These are phyloP conservation scores for Echria macrotheca DNA, from an alignment of 495 filamentous ascomycete species.

Conservation along the genomic window DNA sequence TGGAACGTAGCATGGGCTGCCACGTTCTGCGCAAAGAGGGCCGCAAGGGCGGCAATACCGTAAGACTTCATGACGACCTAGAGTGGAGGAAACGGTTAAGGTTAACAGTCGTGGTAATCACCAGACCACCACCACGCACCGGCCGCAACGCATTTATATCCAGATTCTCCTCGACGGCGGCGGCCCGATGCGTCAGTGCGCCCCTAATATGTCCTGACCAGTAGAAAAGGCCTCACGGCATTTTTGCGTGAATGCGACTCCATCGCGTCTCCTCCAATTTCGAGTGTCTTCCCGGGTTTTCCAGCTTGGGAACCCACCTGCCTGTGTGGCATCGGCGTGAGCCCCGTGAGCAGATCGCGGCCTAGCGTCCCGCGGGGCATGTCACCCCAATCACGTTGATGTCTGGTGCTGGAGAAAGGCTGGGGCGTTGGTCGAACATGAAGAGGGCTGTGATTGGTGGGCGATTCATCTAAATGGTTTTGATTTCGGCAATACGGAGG, in stretches of 20 bases:
- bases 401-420: slow-evolving; percentile 14
- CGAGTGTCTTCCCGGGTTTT: neutral
- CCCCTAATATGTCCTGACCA: too few species aligned
- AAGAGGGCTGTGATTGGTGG: slow-evolving; percentile 16
- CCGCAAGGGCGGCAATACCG: slow-evolving; percentile 22
- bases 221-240: too few species aligned
- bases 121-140: too few species aligned
- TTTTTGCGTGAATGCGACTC: too few species aligned
- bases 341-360: slow-evolving; percentile 17
- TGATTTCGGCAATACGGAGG: slow-evolving; percentile 2
- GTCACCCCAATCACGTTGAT: slow-evolving; percentile 13
- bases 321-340: slow-evolving; percentile 5
- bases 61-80: slow-evolving; percentile 36
- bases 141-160: neutral
- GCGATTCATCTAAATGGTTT: slow-evolving; percentile 12
- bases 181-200: too few species aligned
- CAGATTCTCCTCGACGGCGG: neutral
- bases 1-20: slow-evolving; percentile 49
- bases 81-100: neutral
- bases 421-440: neutral
- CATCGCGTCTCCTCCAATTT: slow-evolving; percentile 17
- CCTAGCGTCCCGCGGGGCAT: slow-evolving; percentile 10
- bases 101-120: neutral
- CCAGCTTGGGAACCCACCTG: slow-evolving; percentile 3
- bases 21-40: slow-evolving; percentile 30